Base-by-base conservation (phyloP, 2,329 filamentous ascomycete genomes). In the Hypoxylon sp. region DNA sequence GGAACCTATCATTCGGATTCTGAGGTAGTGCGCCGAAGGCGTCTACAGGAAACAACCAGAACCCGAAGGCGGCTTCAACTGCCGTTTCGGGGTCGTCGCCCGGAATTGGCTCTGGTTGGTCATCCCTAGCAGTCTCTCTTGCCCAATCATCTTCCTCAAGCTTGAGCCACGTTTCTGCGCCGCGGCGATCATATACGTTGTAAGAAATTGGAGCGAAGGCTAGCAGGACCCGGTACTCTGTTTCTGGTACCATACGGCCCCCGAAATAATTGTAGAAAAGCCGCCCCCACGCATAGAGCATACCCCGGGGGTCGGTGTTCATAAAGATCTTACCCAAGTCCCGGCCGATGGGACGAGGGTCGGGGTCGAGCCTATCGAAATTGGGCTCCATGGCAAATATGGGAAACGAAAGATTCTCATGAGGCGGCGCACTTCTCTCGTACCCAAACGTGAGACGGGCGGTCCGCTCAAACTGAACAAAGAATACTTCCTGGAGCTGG, bases 11-110 rank as follows among this genome's bases (percentile, higher is more conserved):
- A 43, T 19, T 43, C 23, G 28, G 56, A 6, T 56, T 28, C 11
- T 59, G 48, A 9, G 59, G 36, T 13, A 63, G 51, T 9, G 13
- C 17, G 19, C 34, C 52, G 45, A 68, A 66, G 28, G 48, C 53
- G 9, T 65, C 5, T 11, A 63, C 23, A 34, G 65, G 65, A 59
- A 71, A 66, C 51, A 71, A 25, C 65, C 68, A 66, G 52, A 71
- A 71, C 11, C 68, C 68, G 23, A 71, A 51, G 25, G 65, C 63
- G 14, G 48, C 14, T 38, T 21, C 32, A 14, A 56, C 60, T 36
- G 41, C 45, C 9, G 17, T 17, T 43, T 43, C 7, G 17, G 38
- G 17, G 7, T n/a, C 38, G 5, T 43, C 38, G n/a, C 17, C 38
- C 7, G 17, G 38, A 43, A 43, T 10, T 10, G 6, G 17, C 38